Base-by-base conservation (phyloP, 2,329 filamentous ascomycete genomes). In the Lizonia empirigonia region DNA sequence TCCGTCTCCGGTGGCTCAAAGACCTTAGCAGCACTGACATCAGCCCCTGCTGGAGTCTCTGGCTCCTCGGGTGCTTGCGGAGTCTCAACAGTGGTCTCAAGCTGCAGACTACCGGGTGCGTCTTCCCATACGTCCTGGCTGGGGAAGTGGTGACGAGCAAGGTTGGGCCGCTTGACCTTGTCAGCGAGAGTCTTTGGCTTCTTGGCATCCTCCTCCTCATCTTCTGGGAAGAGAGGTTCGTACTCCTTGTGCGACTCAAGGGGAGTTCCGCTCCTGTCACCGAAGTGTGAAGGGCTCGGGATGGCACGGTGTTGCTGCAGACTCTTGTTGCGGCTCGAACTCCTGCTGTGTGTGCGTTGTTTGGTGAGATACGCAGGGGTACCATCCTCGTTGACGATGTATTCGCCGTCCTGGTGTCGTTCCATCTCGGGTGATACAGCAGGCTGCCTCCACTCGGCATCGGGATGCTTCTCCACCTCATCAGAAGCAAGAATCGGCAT, bases 121-220 rank as follows among this genome's bases (percentile, higher is more conserved):
- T 99, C 95, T 76, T 99, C 94, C 94, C 94, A 99, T 32, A 97
- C 85, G 70, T 99, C 94, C 71, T 92, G 89, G 72, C 92, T 97
- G 1, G 94, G 94, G 74, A 99, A 99, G 55, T 88, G 87, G 57
- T 80, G 77, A 41, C 76, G 71, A 42, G 76, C 75, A 50, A 79
- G 69, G 44, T 75, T 77, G 22, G 78, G 77, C 34, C 78, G 75
- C 71, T 84, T 85, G 60, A 85, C 77, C 57, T 80, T 80, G 51
- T 85, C 80, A 24, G 76, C 76, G 24, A 79, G 74, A n/a, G 79
- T 79, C 40, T 80, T 68, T 7, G 77, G 77, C 49, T 80, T 74
- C 57, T 80, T 80, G n/a, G n/a, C n/a, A 41, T 79, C 76, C 19
- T 80, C 75, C 13, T 92, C 89, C 49, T 94, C 81, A 12, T 85